phyloP scores from a whole-genome alignment of 768 basidiomycete genomes.

The Mycena leptocephala region DNA sequence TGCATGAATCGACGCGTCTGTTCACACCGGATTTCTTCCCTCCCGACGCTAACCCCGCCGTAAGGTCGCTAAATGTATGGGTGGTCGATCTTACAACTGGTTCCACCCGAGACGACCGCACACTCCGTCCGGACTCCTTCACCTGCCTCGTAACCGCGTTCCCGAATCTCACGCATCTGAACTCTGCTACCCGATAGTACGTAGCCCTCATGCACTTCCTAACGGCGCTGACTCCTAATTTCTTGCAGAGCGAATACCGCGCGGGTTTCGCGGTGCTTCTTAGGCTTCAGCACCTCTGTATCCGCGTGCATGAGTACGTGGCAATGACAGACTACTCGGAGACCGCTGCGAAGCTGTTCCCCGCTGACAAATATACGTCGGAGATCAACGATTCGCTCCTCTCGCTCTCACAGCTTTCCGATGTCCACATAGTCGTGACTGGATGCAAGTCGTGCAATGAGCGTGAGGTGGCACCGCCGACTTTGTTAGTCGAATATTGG shows the following conservation, averaged over 20 bases:
- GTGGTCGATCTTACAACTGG: not conserved
- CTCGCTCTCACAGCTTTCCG: not conserved
- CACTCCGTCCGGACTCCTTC: not conserved
- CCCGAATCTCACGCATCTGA: conserved; percentile 6
- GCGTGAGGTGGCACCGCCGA: not conserved
- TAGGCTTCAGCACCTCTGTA: not conserved
- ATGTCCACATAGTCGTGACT: not conserved
- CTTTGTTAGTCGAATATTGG: not conserved
- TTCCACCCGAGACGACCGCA: too few relatives aligned
- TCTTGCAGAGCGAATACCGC: not conserved
- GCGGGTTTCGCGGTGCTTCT: not conserved
- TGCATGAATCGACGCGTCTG: too few relatives aligned
- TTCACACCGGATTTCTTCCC: not conserved
- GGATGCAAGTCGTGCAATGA: not conserved
- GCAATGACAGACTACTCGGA: not conserved
- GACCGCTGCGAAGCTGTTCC: not conserved
- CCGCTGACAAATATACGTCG: not conserved
- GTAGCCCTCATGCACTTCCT: not conserved
- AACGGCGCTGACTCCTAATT: not conserved
- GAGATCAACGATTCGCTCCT: not conserved
- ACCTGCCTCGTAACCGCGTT: not conserved
- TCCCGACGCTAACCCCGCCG: not conserved
- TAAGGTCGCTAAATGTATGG: not conserved
- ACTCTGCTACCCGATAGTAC: not conserved
- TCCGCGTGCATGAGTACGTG: not conserved